phyloP scores from a whole-genome alignment of 2,329 filamentous ascomycete species.

The Beauveria pseudobassiana region DNA sequence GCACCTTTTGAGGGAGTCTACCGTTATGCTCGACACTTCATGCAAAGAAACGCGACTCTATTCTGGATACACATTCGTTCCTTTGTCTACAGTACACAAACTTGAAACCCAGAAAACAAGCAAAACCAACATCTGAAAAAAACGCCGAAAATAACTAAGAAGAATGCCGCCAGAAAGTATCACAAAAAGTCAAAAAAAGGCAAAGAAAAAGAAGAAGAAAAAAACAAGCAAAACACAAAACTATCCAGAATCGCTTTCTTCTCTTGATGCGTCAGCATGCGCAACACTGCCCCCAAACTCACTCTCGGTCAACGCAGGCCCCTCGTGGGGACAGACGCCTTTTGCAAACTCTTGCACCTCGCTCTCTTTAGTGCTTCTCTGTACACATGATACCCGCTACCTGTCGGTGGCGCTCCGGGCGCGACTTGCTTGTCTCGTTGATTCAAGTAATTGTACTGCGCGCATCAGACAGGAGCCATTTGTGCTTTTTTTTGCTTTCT shows the following conservation, averaged over 20 bases:
- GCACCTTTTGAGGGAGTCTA: not conserved
- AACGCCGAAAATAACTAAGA: not conserved
- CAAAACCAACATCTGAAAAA: not conserved
- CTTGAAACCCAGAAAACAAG: not conserved
- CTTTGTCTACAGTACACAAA: not conserved
- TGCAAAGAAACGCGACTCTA: not conserved
- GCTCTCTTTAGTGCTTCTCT: not conserved
- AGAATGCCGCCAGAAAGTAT: not conserved
- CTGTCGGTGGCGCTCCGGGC: not conserved
- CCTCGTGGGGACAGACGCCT: not conserved
- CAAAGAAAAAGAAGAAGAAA: not conserved
- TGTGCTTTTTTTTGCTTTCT: not conserved
- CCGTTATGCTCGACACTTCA: not conserved
- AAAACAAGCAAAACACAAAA: not conserved
- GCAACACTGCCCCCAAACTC: not conserved
- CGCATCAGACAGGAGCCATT: not conserved
- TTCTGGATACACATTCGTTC: not conserved
- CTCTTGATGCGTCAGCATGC: not conserved
- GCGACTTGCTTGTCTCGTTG: not conserved
- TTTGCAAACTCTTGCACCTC: not conserved
- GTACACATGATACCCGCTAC: slow-evolving; percentile 1
- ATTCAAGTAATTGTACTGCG: not conserved
- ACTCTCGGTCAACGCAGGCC: not conserved
- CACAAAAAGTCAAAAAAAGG: not conserved
- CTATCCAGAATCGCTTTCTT: not conserved